Percentiles rank a stretch among this genome's conserved stretches.
Conservation (phyloP, 2,329 filamentous ascomycete genomes). For the Graphilbum sp. region DNA sequence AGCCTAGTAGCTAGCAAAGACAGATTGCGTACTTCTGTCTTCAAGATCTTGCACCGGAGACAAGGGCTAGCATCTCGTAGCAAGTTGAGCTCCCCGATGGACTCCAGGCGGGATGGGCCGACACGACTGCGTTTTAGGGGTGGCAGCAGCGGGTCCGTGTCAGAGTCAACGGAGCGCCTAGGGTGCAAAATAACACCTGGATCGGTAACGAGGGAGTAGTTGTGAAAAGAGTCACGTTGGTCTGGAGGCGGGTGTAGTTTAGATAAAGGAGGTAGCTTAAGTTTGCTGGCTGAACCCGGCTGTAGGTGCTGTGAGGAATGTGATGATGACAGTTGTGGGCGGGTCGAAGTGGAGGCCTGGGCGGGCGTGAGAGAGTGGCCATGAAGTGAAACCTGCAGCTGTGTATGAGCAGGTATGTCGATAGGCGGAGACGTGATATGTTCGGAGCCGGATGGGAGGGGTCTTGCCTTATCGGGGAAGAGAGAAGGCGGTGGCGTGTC, state of each 20-base stretch:
- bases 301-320: background rate
- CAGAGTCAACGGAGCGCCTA: constrained; percentile 27
- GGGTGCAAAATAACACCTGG: constrained; percentile 14
- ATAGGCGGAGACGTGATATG: too few species aligned
- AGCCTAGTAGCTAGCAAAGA: too few species aligned
- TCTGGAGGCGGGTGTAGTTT: constrained; percentile 19
- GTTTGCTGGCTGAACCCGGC: constrained; percentile 11
- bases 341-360: too few species aligned
- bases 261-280: constrained; percentile 20
- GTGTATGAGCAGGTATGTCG: background rate
- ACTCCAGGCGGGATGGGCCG: constrained; percentile 36
- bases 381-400: constrained; percentile 11
- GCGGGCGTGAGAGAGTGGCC: constrained; percentile 17
- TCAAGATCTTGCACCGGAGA: constrained; percentile 31
- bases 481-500: too few species aligned
- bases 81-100: constrained; percentile 38
- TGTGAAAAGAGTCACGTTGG: constrained; percentile 22
- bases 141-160: constrained; percentile 34
- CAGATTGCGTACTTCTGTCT: constrained; percentile 28
- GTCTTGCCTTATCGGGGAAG: too few species aligned
- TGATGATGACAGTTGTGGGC: background rate
- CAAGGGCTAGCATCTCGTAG: constrained; percentile 30
- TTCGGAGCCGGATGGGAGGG: background rate
- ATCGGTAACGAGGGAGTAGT: constrained; percentile 24
- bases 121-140: constrained; percentile 36